phyloP scores from a whole-genome alignment of 2,329 filamentous ascomycete species.

The Microcyclospora pomicola region DNA sequence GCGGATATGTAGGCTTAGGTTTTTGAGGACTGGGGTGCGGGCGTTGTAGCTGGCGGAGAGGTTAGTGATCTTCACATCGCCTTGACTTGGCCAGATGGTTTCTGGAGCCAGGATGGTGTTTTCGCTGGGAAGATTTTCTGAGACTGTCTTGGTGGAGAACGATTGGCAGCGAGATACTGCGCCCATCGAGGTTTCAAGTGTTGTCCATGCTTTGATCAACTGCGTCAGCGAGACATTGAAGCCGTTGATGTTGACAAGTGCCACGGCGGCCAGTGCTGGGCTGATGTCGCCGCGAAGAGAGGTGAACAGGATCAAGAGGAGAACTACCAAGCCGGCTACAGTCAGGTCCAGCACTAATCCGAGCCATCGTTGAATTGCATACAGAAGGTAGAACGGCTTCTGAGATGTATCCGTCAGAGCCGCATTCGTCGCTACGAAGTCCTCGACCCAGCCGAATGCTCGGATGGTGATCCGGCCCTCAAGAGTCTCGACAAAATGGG shows the following conservation, averaged over 20 bases:
- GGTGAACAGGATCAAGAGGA: background rate
- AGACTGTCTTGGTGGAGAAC: background rate
- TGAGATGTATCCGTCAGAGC: conserved; percentile 28
- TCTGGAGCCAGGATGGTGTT: background rate
- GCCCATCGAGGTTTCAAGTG: conserved; percentile 1
- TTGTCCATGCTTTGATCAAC: conserved; percentile 3
- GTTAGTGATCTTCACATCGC: background rate
- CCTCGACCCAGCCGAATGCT: conserved; percentile 34
- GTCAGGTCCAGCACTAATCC: conserved; percentile 27
- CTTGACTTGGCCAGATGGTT: conserved; percentile 1
- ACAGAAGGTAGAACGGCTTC: conserved; percentile 32
- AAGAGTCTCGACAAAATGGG: conserved; percentile 39
- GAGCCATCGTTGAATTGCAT: conserved; percentile 33
- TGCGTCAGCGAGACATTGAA: background rate
- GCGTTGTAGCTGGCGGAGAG: background rate
- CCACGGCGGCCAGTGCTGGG: background rate
- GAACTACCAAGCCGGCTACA: background rate
- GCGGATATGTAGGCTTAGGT: conserved; percentile 17
- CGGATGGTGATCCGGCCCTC: conserved; percentile 37
- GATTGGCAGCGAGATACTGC: background rate
- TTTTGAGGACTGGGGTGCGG: conserved; percentile 8
- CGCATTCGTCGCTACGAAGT: conserved; percentile 26
- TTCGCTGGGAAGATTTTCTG: background rate
- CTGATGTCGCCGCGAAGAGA: background rate
- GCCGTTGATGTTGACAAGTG: background rate